These are phyloP conservation scores for Silene vulgaris DNA, from an alignment of 179 eudicot species.

Conservation along the genomic window DNA sequence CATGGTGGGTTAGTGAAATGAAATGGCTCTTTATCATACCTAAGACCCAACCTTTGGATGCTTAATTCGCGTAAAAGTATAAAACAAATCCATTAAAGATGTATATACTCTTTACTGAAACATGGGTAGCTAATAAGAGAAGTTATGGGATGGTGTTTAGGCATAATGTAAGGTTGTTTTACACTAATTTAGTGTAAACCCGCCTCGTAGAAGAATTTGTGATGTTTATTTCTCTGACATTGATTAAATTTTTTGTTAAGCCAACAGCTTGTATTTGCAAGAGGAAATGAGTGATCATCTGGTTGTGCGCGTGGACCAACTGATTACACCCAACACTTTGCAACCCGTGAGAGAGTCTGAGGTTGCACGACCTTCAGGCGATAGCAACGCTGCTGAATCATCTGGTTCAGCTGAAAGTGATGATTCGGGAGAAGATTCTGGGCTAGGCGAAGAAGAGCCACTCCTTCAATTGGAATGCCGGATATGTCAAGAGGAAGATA, in stretches of 20 bases:
- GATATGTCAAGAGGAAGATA: constrained; percentile 90
- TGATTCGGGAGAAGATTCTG: constrained; percentile 31
- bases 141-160: too few species aligned
- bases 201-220: too few species aligned
- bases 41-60: not conserved
- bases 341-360: constrained; percentile 35
- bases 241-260: constrained; percentile 8
- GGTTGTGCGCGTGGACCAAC: constrained; percentile 53
- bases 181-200: too few species aligned
- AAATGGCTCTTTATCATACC: not conserved
- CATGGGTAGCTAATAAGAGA: too few species aligned
- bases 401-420: constrained; percentile 33
- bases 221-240: not conserved
- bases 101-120: too few species aligned
- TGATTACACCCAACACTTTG: constrained; percentile 36
- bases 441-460: constrained; percentile 54
- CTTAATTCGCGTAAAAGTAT: too few species aligned
- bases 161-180: too few species aligned
- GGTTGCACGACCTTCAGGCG: constrained; percentile 32
- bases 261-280: constrained; percentile 17
- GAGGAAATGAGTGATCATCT: constrained; percentile 54
- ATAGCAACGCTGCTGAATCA: constrained; percentile 30
- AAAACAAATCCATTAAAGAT: too few species aligned
- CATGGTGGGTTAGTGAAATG: not conserved
- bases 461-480: constrained; percentile 76